Base-by-base conservation (phyloP, 805 yeast genomes). In the Debaryomyces hansenii region DNA sequence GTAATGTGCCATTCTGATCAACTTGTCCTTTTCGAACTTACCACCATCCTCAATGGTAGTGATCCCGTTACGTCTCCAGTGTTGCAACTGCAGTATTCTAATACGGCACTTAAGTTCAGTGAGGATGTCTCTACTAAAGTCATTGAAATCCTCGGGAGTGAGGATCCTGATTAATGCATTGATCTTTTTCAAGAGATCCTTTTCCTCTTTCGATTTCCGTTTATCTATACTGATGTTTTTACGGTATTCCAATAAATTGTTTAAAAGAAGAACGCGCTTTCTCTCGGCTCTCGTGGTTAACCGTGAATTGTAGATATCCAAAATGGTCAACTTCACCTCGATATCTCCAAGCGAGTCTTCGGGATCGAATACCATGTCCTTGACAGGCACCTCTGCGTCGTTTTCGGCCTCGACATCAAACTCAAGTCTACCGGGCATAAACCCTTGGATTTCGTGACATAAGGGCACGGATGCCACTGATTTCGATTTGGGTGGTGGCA, bases 391-490 rank as follows among this genome's bases (percentile, higher is more conserved):
- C 66, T 94, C 99, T 0, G 99, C 98, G 46, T 94, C 99, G 58
- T 94, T 94, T 63, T 94, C 99, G 34, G 87, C 90, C 64, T 94
- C 99, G 48, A 85, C 89, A 59, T 94, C 99, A 64, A 94, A 94
- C 65, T 94, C 99, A 50, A 94, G 72, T 59, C 99, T 82, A 37
- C 98, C 99, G 34, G 99, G 99, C 99, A 94, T 94, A 63, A 84
- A 94, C 2, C 97, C 97, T 64, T 94, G 98, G 50, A 94, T 82
- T 59, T 95, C 98, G 60, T 95, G 97, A 69, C 98, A 91, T 47
- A 94, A 78, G 0, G 99, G 99, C 5, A 87, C 92, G 5, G 97
- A 90, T 0, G 97, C 91, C 40, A 87, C 83, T 4, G 95, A 90
- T 62, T 92, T 94, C 50, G 84, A 82, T 43, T 90, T 91, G 27